phyloP scores from a whole-genome alignment of 2,329 filamentous ascomycete species.

The Hymenoscyphus linearis region DNA sequence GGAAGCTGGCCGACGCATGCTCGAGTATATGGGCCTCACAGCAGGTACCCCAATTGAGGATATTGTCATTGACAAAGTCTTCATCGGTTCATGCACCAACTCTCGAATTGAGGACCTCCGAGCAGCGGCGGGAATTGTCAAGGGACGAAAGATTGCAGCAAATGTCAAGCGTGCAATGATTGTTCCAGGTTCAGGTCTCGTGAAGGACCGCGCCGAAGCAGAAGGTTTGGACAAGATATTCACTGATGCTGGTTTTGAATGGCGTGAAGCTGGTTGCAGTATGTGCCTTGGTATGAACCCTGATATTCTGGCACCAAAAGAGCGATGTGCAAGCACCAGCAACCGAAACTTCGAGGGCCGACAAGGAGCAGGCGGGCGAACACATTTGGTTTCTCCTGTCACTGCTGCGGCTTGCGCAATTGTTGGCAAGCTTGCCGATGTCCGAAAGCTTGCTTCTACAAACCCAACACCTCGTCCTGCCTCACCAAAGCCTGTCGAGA shows the following conservation, averaged over 20 bases:
- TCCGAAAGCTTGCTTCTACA: conserved; percentile 69
- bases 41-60: conserved; percentile 87
- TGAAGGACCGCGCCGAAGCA: conserved; percentile 85
- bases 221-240: conserved; percentile 96
- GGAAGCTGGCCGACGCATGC: conserved; percentile 68
- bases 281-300: conserved; percentile 99
- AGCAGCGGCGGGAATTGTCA: conserved; percentile 77
- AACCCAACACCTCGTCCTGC: conserved; percentile 34
- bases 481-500: conserved; percentile 21
- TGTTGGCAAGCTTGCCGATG: conserved; percentile 84
- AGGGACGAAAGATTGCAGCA: conserved; percentile 77
- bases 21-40: conserved; percentile 94
- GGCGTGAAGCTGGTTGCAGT: conserved; percentile 95
- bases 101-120: conserved; percentile 93
- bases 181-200: conserved; percentile 88
- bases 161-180: conserved; percentile 96
- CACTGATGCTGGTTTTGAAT: conserved; percentile 86
- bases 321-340: conserved; percentile 91
- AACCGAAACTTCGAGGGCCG: conserved; percentile 98
- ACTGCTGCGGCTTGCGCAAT: conserved; percentile 93
- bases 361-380: conserved; percentile 85
- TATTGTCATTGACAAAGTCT: conserved; percentile 90
- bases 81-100: conserved; percentile 97
- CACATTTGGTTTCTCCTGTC: conserved; percentile 93
- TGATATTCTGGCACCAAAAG: conserved; percentile 85